Evolutionary conservation across 192 early-diverging fungal species (phyloP), one percentile per base, ranked within the genome.

Genomic region (Coemansia brasiliensis): DNA sequence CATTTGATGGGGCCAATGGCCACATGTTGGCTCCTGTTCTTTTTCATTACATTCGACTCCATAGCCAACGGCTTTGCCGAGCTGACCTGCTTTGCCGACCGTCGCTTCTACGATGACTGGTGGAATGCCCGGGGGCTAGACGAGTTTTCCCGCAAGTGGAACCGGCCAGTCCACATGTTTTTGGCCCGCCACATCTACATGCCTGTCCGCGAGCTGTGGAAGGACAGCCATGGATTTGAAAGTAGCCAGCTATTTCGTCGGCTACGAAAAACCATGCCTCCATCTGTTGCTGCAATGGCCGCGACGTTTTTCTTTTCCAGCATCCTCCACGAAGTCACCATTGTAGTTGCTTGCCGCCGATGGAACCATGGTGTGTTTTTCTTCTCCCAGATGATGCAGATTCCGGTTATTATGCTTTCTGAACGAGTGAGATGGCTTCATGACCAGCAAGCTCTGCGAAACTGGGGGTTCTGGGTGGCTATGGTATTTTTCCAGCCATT

Each of bases 91-190:
- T 98, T 98, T 72, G 94, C 96, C 13, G 96, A 98, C 73, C 88
- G 93, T 52, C 87, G 91, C 69, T 98, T 98, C 81, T 98, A 96
- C 79, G 93, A 96, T 59, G 96, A 98, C 72, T 98, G 94, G 94
- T 98, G 94, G 94, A 98, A 98, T 61, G 82, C 72, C 52, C 81
- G 82, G 13, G 87, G 86, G 0, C 93, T 90, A 61, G 96, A 96
- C 60, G 93, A 96, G 72, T 98, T 90, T 79, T 91, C 93, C 20
- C 85, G 96, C 44, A 92, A 94, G 57, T 98, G 96, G 96, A 98
- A 98, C 70, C 94, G 93, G 59, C 93, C 95, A 6, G 90, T 95
- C 29, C 93, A 98, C 65, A 85, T 93, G 50, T 98, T 96, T 64
- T 71, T 96, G 25, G 78, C 94, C 10, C 86, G 94, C 21, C 94